Conservation (phyloP, 345 rosid genomes). For the Camelina neglecta region DNA sequence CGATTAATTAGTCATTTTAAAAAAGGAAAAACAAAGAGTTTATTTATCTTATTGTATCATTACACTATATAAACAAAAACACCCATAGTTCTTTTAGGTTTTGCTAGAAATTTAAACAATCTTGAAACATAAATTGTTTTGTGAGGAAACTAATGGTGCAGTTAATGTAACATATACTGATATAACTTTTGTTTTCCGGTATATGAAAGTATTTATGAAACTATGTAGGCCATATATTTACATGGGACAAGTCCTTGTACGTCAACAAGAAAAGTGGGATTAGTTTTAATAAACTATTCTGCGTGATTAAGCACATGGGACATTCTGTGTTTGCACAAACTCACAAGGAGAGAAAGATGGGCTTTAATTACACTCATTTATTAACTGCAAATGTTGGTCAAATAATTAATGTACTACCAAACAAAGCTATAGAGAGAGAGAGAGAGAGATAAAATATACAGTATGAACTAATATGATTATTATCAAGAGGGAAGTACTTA, state of each 20-base stretch:
- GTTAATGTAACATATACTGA: background rate
- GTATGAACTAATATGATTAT: background rate
- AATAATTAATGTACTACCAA: conserved; percentile 41
- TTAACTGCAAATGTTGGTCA: conserved; percentile 44
- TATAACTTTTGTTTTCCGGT: background rate
- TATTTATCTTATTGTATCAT: background rate
- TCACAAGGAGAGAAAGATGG: conserved; percentile 37
- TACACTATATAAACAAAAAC: background rate
- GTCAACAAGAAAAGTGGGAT: background rate
- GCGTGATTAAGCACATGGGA: conserved; percentile 45
- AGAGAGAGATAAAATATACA: background rate
- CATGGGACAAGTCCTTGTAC: background rate
- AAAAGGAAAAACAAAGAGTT: too few relatives aligned
- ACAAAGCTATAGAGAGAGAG: conserved; percentile 24
- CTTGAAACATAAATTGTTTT: background rate
- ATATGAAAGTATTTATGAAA: background rate
- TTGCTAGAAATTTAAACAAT: background rate
- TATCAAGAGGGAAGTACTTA: conserved; percentile 22
- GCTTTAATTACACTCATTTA: conserved; percentile 35
- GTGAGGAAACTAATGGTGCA: background rate
- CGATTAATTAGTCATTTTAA: too few relatives aligned
- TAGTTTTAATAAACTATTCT: background rate
- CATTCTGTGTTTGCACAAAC: conserved; percentile 45
- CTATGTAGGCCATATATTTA: background rate
- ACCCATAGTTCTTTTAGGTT: background rate